Base-by-base conservation (phyloP, 768 basidiomycete genomes). In the Leucosporidium scottii region DNA sequence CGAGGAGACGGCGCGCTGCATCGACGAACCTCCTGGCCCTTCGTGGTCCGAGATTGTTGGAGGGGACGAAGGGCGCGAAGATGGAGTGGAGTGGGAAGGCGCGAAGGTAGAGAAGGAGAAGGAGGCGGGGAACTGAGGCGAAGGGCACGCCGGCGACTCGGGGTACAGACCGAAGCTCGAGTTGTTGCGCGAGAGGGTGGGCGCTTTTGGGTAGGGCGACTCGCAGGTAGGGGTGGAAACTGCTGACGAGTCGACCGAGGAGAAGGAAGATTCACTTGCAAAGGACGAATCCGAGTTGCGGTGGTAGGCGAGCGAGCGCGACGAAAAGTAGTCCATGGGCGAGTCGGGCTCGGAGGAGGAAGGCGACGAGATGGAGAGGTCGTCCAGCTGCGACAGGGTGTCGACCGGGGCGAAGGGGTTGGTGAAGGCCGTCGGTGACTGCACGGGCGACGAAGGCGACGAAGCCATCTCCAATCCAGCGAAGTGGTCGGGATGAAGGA, bases 1-100 rank as follows among this genome's bases (percentile, higher is more conserved):
- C 12, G 66, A 63, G 6, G 70, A 71, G 31, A 67, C 51, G 31
- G 70, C 65, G 31, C 70, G 66, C 25, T 34, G 2, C 70, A 71
- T 71, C 30, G 66, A 59, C 9, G 66, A 51, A 28, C 62, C 66
- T 51, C 50, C 50, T n/a, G n/a, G n/a, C n/a, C n/a, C n/a, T n/a
- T n/a, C n/a, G n/a, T n/a, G n/a, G n/a, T n/a, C n/a, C n/a, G n/a
- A n/a, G n/a, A n/a, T n/a, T n/a, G n/a, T n/a, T n/a, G 30, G 31
- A 15, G 30, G 10, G 18, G 30, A 28, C 12, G 30, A 57, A 23
- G 55, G 12, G n/a, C 15, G 9, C 21, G 53, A 30, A 13, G 54
- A 20, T 1, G 50, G 23, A 25, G 61, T 61, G 4, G 55, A 39
- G 62, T 71, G 65, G 18, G 70, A 66, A 28, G 65, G 56, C 2